Evolutionary conservation across 2,329 filamentous ascomycete genomes (phyloP).

Genomic region (Chaetomium strumarium): DNA sequence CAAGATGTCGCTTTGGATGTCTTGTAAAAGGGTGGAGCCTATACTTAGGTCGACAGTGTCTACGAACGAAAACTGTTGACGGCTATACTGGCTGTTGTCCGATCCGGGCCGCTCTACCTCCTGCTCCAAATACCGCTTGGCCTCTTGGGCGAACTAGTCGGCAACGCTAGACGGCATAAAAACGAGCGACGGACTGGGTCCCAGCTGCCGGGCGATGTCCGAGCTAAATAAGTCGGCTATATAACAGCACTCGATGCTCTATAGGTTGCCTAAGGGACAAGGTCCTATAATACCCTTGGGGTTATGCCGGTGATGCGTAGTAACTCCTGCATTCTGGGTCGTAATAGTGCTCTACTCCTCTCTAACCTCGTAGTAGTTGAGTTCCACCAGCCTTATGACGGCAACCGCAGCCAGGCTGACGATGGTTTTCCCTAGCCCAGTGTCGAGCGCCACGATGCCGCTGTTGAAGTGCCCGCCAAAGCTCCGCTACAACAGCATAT

Average conservation of each 20-base stretch:
- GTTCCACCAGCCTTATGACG: conserved; percentile 10
- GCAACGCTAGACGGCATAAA: conserved; percentile 5
- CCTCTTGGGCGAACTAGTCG: conserved; percentile 5
- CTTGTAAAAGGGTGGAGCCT: neutral
- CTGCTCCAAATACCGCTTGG: neutral
- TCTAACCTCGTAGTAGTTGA: conserved; percentile 7
- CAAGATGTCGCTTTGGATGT: conserved; percentile 1
- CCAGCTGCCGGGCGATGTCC: neutral
- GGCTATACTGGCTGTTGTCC: neutral
- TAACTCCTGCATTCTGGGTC: neutral
- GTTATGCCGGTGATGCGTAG: neutral
- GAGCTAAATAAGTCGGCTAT: conserved; percentile 1
- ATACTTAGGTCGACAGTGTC: neutral
- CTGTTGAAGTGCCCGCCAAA: conserved; percentile 2
- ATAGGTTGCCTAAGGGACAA: conserved; percentile 6
- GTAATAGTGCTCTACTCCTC: neutral
- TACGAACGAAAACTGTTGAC: neutral
- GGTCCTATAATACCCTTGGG: neutral
- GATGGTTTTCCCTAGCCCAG: conserved; percentile 11
- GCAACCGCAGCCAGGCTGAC: conserved; percentile 9
- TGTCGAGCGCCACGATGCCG: conserved; percentile 9
- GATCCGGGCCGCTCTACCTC: neutral
- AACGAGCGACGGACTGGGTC: conserved; percentile 7
- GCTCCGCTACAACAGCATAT: conserved; percentile 10
- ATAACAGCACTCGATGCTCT: conserved; percentile 10